These are phyloP conservation scores for Naganishia albida DNA, from an alignment of 1,284 basidiomycete genomes.

Conservation along the genomic window DNA sequence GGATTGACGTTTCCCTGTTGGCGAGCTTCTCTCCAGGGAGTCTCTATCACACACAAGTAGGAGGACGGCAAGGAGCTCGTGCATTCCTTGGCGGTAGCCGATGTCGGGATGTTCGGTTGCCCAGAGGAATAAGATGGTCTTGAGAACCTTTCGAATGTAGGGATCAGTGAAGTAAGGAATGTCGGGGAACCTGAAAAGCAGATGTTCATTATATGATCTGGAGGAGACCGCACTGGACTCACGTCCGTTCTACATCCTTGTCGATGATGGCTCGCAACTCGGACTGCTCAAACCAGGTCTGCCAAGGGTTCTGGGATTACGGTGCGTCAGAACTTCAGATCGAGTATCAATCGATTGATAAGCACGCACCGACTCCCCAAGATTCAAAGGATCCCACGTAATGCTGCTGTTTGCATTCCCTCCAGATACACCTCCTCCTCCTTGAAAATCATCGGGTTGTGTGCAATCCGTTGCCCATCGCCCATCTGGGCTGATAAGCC, in stretches of 20 bases:
- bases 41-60: conserved; percentile 81
- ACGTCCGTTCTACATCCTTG: conserved; percentile 92
- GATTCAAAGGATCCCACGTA: conserved; percentile 77
- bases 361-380: conserved; percentile 69
- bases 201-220: conserved; percentile 1
- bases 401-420: neutral
- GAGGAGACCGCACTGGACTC: conserved; percentile 44
- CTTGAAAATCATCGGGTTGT: conserved; percentile 36
- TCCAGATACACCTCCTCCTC: neutral
- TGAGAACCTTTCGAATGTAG: conserved; percentile 73
- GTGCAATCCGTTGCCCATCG: conserved; percentile 55
- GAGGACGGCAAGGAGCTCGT: conserved; percentile 83
- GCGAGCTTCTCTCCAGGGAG: conserved; percentile 57
- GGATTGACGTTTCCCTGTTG: neutral
- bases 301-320: conserved; percentile 77
- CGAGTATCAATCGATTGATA: conserved; percentile 14
- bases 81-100: conserved; percentile 89
- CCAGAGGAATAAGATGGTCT: conserved; percentile 81
- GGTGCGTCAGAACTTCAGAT: conserved; percentile 12
- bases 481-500: conserved; percentile 56
- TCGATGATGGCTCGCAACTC: conserved; percentile 82
- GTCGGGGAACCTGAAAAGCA: conserved; percentile 72
- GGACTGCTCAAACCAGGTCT: conserved; percentile 80
- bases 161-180: conserved; percentile 77
- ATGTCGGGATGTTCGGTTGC: conserved; percentile 72